Percentiles rank a stretch among this genome's conserved stretches.
Conservation (phyloP, 164 flowering plant species). For the Protea cynaroides region DNA sequence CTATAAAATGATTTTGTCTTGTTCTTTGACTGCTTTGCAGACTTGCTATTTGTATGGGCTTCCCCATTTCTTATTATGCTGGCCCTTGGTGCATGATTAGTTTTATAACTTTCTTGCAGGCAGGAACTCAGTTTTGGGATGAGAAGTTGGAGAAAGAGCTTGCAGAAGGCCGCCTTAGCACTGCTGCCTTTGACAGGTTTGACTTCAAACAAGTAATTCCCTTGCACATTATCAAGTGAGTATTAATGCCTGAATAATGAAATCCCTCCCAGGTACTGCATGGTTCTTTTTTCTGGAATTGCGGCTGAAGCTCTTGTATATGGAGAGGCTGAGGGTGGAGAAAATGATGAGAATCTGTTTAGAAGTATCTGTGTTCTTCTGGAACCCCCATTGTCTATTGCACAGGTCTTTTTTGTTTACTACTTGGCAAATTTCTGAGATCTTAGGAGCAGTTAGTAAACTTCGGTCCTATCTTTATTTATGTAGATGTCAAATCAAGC, state of each 20-base stretch:
- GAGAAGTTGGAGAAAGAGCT: conserved; percentile 78
- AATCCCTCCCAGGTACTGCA: conserved; percentile 63
- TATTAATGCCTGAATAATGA: conserved; percentile 2
- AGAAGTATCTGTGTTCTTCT: conserved; percentile 69
- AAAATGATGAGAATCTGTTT: conserved; percentile 92
- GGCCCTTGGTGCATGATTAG: not conserved
- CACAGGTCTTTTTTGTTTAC: conserved; percentile 45
- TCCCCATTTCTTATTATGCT: not conserved
- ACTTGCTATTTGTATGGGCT: no score
- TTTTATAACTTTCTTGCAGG: conserved; percentile 33
- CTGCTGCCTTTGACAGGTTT: conserved; percentile 81
- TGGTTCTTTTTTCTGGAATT: conserved; percentile 98
- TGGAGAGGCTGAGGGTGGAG: conserved; percentile 98
- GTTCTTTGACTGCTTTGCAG: no score
- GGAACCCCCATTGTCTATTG: conserved; percentile 70
- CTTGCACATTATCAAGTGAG: not conserved
- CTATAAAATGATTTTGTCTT: no score
- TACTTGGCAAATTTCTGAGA: not conserved
- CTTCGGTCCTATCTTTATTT: not conserved
- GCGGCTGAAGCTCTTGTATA: conserved; percentile 97
- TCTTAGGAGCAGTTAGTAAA: not conserved
- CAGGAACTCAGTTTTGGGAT: conserved; percentile 99
- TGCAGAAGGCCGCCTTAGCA: conserved; percentile 71
- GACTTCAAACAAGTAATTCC: not conserved
- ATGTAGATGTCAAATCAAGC: conserved; percentile 95